A percentile compares a stretch with the other conserved stretches of the same genome.
Conservation (phyloP, 306 rosid species). For the Alnus rubra region DNA sequence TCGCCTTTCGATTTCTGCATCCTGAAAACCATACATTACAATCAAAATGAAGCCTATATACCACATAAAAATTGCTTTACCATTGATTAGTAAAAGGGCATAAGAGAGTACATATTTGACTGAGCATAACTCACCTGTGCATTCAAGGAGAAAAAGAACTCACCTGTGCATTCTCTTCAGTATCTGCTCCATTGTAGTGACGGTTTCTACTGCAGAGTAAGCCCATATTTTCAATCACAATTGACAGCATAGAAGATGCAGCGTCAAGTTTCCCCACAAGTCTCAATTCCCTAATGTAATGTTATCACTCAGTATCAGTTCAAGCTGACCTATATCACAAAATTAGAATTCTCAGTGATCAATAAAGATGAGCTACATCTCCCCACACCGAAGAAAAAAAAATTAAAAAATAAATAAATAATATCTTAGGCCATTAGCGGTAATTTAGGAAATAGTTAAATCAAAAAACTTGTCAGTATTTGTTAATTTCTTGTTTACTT, state of each 20-base stretch:
- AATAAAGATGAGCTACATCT: constrained; percentile 4
- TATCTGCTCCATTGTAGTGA: constrained; percentile 61
- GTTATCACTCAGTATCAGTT: constrained; percentile 20
- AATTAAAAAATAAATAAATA: not conserved
- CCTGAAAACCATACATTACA: constrained; percentile 52
- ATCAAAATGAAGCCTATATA: constrained; percentile 23
- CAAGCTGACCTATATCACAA: constrained; percentile 45
- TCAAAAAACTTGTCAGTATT: no score
- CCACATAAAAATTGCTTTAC: constrained; percentile 7
- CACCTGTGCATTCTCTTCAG: constrained; percentile 89
- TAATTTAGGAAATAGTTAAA: no score
- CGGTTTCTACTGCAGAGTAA: constrained; percentile 86
- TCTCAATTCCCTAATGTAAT: constrained; percentile 31
- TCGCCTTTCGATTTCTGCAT: constrained; percentile 90
- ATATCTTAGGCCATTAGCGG: not conserved
- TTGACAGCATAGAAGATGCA: constrained; percentile 75
- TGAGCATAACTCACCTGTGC: constrained; percentile 59
- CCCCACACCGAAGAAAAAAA: not conserved
- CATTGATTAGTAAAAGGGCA: not conserved
- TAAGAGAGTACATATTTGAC: not conserved
- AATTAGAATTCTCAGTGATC: constrained; percentile 33
- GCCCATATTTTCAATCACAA: constrained; percentile 77
- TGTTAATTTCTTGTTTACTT: no score
- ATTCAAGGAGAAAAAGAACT: constrained; percentile 25
- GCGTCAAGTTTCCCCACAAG: constrained; percentile 52